These are phyloP conservation scores for Puccinellia tenuiflora DNA, from an alignment of 176 grass and related monocot genomes.

Conservation along the genomic window DNA sequence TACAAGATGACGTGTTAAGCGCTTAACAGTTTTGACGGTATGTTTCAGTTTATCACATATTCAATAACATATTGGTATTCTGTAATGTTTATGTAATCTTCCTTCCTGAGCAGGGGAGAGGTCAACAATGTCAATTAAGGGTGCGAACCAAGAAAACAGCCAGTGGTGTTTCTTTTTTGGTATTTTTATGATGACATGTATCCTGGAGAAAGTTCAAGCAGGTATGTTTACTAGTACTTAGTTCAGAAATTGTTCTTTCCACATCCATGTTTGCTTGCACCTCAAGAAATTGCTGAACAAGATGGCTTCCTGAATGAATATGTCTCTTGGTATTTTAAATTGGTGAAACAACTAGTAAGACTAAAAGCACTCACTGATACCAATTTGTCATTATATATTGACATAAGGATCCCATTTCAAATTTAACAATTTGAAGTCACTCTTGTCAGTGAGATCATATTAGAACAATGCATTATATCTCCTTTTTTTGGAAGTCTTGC, in stretches of 20 bases:
- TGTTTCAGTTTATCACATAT: slow-evolving; percentile 14
- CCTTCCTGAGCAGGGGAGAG: slow-evolving; percentile 34
- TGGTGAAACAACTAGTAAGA: background rate
- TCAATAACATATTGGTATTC: background rate
- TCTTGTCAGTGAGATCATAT: background rate
- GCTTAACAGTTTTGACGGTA: slow-evolving; percentile 41
- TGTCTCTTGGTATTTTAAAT: background rate
- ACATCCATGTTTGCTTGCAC: background rate
- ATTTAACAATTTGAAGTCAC: background rate
- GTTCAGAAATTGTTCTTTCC: background rate
- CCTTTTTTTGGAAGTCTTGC: background rate
- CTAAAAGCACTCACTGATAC: background rate
- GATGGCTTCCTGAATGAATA: background rate
- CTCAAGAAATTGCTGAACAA: slow-evolving; percentile 6
- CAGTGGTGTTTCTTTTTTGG: slow-evolving; percentile 14
- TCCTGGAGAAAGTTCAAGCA: slow-evolving; percentile 42
- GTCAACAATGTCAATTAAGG: slow-evolving; percentile 19
- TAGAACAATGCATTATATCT: background rate
- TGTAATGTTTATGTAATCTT: slow-evolving; percentile 20
- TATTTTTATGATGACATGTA: background rate
- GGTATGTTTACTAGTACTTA: slow-evolving; percentile 21
- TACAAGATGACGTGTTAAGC: slow-evolving; percentile 15
- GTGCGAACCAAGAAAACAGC: slow-evolving; percentile 29
- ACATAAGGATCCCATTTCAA: background rate
- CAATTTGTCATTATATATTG: background rate